Conservation (phyloP, 108 stramenopile species). For the Phaeodactylum tricornutum region DNA sequence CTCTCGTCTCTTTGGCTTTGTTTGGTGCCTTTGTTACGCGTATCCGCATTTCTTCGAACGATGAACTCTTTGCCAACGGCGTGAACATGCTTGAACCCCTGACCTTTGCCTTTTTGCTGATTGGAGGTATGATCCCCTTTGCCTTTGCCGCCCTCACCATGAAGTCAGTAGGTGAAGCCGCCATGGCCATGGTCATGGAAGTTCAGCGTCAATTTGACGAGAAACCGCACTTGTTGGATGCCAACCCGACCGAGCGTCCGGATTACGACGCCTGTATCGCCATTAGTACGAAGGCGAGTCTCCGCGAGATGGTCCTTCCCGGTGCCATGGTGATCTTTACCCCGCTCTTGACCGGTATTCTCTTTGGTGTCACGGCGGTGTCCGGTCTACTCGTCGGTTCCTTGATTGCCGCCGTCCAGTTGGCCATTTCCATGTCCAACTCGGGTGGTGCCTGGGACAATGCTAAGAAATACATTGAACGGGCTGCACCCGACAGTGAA, state of each 20-base stretch:
- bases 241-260: conserved; percentile 83
- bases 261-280: conserved; percentile 95
- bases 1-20: conserved; percentile 95
- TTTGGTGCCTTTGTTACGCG: conserved; percentile 96
- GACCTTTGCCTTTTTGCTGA: conserved; percentile 93
- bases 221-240: conserved; percentile 83
- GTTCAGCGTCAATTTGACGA: conserved; percentile 97
- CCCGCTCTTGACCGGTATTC: conserved; percentile 92
- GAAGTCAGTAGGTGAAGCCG: conserved; percentile 96
- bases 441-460: conserved; percentile 99
- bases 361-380: conserved; percentile 94
- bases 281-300: conserved; percentile 92
- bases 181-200: conserved; percentile 97
- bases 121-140: conserved; percentile 98
- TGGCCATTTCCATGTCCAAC: conserved; percentile 98
- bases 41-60: conserved; percentile 63
- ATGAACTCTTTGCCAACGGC: conserved; percentile 50
- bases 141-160: conserved; percentile 99
- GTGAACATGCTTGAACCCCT: conserved; percentile 92
- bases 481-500: conserved; percentile 75
- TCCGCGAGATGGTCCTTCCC: conserved; percentile 95
- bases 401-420: conserved; percentile 85
- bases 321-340: conserved; percentile 96
- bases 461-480: conserved; percentile 98
- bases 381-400: conserved; percentile 92